Base-by-base conservation (phyloP, 192 early-diverging fungal species). In the Backusella parvicylindrica region DNA sequence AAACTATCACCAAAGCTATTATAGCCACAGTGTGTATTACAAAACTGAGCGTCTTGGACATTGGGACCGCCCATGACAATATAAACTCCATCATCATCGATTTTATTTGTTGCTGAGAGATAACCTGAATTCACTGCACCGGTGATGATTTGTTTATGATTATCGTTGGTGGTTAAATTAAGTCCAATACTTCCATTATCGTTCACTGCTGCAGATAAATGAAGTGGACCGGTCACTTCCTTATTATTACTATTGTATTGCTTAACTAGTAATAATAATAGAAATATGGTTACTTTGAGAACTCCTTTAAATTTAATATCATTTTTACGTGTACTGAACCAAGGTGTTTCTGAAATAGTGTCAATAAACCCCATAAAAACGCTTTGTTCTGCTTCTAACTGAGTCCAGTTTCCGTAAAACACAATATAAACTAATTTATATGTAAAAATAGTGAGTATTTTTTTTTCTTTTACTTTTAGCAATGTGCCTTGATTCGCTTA, bases 11-110 rank as follows among this genome's bases (percentile, higher is more conserved):
- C 40, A 49, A 50, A 70, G 6, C 67, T 63, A 38, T 79, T 79
- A 60, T 79, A 79, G 23, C 72, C 71, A 65, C 77, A 79, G 11
- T 70, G 67, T 12, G 66, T 16, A 23, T 43, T 75, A 64, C 77
- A 79, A 50, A 79, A 74, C 18, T 65, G 73, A 65, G 75, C 64
- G 8, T 79, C 77, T 12, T 70, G 65, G 18, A 79, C 77, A 35
- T 79, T 32, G n/a, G 66, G 49, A 18, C 33, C 71, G n/a, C 73
- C 68, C 33, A 79, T 18, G 8, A 79, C 69, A 21, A 79, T 56
- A 30, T 79, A 79, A 41, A 79, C 21, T 18, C 77, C 77, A 28
- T 73, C 28, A 28, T 50, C 43, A 16, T 79, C 73, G 30, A 74
- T 64, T 13, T 40, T 15, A 43, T 77, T 77, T 16, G 72, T 73